A percentile compares a stretch with the other conserved stretches of the same genome.
Conservation (phyloP, 352 stramenopile species). For the Globisporangium nodosum region DNA sequence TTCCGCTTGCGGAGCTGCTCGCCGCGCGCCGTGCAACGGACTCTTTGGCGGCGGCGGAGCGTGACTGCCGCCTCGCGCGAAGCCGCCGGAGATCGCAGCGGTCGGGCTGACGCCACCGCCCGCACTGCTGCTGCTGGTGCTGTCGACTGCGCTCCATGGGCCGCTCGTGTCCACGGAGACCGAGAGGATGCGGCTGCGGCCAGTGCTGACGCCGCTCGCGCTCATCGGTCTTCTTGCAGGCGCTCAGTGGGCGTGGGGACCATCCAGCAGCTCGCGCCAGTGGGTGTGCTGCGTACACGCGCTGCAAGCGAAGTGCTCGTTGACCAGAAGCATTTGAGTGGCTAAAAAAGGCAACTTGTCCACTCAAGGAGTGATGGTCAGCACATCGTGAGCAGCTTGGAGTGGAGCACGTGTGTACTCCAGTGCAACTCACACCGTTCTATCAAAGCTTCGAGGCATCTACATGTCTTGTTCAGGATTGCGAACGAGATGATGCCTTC, state of each 20-base stretch:
- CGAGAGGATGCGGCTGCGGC: conserved; percentile 33
- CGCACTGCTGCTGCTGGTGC: background rate
- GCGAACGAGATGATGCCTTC: background rate
- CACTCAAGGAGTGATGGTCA: too few species aligned
- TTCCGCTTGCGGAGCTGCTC: background rate
- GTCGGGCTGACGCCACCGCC: background rate
- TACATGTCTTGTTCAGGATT: too few species aligned
- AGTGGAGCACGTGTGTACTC: too few species aligned
- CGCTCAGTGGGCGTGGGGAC: background rate
- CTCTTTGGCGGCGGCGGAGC: conserved; percentile 44
- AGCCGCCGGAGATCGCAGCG: conserved; percentile 1
- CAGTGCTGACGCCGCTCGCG: background rate
- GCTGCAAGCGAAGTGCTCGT: too few species aligned
- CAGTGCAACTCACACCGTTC: too few species aligned
- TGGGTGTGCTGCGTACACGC: too few species aligned
- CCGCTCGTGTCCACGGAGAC: conserved; percentile 27
- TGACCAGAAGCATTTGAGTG: too few species aligned
- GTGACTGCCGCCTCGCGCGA: conserved; percentile 7
- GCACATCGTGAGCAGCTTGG: too few species aligned
- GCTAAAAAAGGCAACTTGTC: too few species aligned
- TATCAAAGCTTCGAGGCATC: too few species aligned
- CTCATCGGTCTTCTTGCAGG: background rate
- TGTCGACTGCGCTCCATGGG: conserved; percentile 1
- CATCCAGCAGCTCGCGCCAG: background rate
- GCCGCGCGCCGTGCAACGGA: conserved; percentile 23